phyloP scores from a whole-genome alignment of 169 alveolate species.

The Plasmodium gonderi region DNA sequence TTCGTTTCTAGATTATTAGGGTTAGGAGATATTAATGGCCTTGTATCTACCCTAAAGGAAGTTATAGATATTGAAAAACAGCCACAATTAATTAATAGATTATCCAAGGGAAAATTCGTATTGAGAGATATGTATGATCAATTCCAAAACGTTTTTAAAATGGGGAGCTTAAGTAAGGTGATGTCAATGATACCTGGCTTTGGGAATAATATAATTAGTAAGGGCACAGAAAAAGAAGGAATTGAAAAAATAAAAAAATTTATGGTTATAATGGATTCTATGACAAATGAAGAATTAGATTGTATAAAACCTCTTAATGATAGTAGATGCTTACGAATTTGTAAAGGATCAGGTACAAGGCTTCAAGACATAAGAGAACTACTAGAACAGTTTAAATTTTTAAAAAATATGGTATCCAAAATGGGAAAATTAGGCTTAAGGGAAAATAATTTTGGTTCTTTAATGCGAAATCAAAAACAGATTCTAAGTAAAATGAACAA shows the following conservation, averaged over 20 bases:
- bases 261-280: constrained; percentile 96
- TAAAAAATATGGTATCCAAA: constrained; percentile 96
- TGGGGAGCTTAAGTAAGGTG: constrained; percentile 96
- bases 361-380: constrained; percentile 92
- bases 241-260: constrained; percentile 95
- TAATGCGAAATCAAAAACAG: constrained; percentile 96
- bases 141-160: constrained; percentile 94
- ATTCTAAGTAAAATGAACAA: constrained; percentile 94
- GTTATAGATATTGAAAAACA: constrained; percentile 95
- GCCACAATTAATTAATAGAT: constrained; percentile 94
- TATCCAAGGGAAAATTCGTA: constrained; percentile 95
- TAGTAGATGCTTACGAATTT: constrained; percentile 93
- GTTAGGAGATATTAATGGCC: constrained; percentile 98
- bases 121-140: constrained; percentile 98
- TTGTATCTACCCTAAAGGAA: constrained; percentile 96
- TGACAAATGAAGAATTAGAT: constrained; percentile 97
- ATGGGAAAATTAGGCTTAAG: constrained; percentile 97
- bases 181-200: constrained; percentile 96
- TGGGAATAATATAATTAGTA: constrained; percentile 91
- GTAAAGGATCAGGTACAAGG: constrained; percentile 96
- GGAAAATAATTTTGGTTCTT: constrained; percentile 89
- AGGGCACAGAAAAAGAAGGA: constrained; percentile 98
- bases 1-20: constrained; percentile 98
- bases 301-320: constrained; percentile 92
- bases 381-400: constrained; percentile 95